Percentiles rank a stretch among this genome's conserved stretches.
Conservation (phyloP, 768 basidiomycete genomes). For the Lactarius sp. region DNA sequence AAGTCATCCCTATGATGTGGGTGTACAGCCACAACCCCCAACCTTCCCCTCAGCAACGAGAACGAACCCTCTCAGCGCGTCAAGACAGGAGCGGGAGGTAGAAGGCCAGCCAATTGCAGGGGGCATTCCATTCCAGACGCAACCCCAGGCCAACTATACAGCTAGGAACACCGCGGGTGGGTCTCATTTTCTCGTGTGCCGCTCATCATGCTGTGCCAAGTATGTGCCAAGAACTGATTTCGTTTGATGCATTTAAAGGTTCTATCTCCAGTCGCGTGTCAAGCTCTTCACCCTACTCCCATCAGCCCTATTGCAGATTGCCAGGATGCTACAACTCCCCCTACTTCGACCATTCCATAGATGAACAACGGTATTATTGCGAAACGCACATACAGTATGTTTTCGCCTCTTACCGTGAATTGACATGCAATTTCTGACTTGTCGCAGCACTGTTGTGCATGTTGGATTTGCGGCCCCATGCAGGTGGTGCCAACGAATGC, state of each 20-base stretch:
- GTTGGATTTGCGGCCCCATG: background rate
- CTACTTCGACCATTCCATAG: background rate
- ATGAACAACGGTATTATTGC: slow-evolving; percentile 11
- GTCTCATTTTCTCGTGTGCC: background rate
- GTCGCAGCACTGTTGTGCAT: background rate
- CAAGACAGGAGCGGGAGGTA: background rate
- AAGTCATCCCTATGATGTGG: background rate
- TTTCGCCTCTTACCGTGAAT: background rate
- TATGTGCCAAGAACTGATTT: background rate
- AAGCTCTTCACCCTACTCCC: background rate
- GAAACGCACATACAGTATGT: background rate
- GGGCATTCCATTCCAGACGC: too few species aligned
- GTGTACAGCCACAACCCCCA: background rate
- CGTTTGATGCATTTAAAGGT: background rate
- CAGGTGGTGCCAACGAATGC: background rate
- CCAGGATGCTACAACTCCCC: background rate
- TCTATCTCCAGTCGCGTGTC: too few species aligned
- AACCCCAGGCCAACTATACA: background rate
- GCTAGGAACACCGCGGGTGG: background rate
- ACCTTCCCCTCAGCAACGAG: too few species aligned
- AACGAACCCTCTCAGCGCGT: too few species aligned
- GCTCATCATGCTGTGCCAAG: background rate
- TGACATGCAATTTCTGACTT: background rate
- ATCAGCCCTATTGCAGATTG: background rate
- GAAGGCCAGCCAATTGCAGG: too few species aligned